Percentiles rank a stretch among this genome's conserved stretches.
These are phyloP conservation scores for Emergomyces africanus DNA, from an alignment of 2,329 filamentous ascomycete species.

Conservation along the genomic window DNA sequence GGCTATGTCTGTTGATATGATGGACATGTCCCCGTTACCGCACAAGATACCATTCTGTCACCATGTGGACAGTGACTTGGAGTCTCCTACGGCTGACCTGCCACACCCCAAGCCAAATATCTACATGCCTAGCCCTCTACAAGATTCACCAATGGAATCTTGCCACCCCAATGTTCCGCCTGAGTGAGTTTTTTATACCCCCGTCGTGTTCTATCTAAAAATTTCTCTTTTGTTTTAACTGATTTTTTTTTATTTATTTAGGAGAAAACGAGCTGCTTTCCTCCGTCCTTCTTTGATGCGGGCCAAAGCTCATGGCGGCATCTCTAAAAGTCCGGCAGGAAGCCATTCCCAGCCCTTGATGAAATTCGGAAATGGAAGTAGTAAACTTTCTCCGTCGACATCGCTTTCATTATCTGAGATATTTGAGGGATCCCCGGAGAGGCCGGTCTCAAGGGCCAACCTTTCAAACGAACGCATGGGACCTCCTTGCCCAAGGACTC, in stretches of 20 bases:
- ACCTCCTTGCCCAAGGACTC: conserved; percentile 51
- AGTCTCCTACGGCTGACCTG: conserved; percentile 56
- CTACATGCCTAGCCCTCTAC: conserved; percentile 28
- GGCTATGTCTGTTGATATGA: conserved; percentile 55
- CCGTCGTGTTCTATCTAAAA: conserved; percentile 2
- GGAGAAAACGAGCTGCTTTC: conserved; percentile 54
- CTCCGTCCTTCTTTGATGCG: conserved; percentile 63
- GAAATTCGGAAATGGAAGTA: conserved; percentile 53
- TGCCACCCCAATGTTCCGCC: conserved; percentile 15
- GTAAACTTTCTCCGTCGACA: conserved; percentile 40
- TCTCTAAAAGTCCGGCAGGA: conserved; percentile 49
- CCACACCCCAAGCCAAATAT: conserved; percentile 32
- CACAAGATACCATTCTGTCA: conserved; percentile 64
- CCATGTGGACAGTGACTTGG: conserved; percentile 48
- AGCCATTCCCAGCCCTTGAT: conserved; percentile 55
- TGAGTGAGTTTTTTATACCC: conserved; percentile 25
- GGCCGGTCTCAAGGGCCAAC: conserved; percentile 47
- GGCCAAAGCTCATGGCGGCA: conserved; percentile 58
- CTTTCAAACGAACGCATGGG: conserved; percentile 45
- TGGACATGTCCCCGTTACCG: conserved; percentile 89
- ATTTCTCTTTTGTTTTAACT: background rate
- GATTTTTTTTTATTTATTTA: conserved; percentile 27
- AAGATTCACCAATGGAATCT: conserved; percentile 27
- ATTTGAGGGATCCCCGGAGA: conserved; percentile 68
- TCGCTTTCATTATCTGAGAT: conserved; percentile 63